phyloP scores from a whole-genome alignment of 495 filamentous ascomycete species.

The Stereocaulon alpinum region DNA sequence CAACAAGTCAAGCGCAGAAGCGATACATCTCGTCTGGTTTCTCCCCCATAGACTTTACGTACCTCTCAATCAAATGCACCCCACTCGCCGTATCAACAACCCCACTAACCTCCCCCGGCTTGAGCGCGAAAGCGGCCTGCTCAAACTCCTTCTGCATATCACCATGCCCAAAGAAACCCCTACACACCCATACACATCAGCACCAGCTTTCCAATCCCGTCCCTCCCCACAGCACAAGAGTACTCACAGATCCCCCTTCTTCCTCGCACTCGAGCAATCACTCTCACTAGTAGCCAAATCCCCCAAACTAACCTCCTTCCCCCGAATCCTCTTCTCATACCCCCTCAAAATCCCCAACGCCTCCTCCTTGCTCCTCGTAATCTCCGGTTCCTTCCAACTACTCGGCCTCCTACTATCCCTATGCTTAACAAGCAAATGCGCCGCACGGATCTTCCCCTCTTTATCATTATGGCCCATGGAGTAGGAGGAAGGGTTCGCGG shows the following conservation, averaged over 20 bases:
- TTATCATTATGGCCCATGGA: slow-evolving; percentile 18
- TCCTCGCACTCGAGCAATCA: slow-evolving; percentile 89
- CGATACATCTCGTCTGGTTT: no score
- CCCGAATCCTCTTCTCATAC: slow-evolving; percentile 63
- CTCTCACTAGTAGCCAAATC: slow-evolving; percentile 80
- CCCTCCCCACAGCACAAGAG: no score
- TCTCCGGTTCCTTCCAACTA: slow-evolving; percentile 82
- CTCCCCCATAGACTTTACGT: slow-evolving; percentile 22
- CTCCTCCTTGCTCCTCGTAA: slow-evolving; percentile 80
- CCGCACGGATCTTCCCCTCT: slow-evolving; percentile 81
- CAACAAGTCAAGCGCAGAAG: no score
- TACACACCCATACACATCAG: slow-evolving; percentile 24
- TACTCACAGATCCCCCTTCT: slow-evolving; percentile 75
- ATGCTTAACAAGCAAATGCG: slow-evolving; percentile 91
- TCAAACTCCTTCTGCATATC: slow-evolving; percentile 99
- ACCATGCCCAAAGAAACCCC: slow-evolving; percentile 80
- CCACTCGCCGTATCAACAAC: slow-evolving; percentile 90
- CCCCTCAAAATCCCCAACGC: slow-evolving; percentile 64
- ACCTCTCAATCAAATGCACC: slow-evolving; percentile 93
- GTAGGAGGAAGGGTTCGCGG: slow-evolving; percentile 39
- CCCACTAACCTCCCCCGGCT: slow-evolving; percentile 72
- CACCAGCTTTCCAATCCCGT: background rate
- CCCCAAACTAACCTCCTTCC: slow-evolving; percentile 55
- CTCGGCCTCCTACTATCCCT: slow-evolving; percentile 72
- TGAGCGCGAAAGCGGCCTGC: slow-evolving; percentile 79